Conservation (phyloP, 345 rosid genomes). For the Arabidopsis arenosa region DNA sequence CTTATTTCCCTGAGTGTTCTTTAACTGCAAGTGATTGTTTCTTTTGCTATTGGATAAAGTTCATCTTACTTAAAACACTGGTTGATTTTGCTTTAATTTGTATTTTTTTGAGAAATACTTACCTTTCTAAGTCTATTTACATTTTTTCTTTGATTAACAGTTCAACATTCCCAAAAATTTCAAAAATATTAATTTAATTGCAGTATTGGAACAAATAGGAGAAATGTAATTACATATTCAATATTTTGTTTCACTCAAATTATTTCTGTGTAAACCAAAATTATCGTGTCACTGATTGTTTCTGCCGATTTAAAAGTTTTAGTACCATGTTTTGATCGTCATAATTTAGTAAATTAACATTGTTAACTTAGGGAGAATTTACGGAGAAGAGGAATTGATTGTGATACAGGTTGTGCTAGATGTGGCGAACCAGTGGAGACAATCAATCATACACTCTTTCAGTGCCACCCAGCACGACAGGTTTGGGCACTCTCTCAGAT, state of each 20-base stretch:
- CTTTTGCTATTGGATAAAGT: slow-evolving; percentile 5
- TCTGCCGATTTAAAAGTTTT: not conserved
- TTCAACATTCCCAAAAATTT: not conserved
- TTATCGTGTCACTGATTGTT: not conserved
- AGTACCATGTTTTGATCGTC: not conserved
- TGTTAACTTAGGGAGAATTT: too few relatives aligned
- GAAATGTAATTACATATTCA: not conserved
- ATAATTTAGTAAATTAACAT: not conserved
- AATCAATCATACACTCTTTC: too few relatives aligned
- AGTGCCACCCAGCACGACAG: too few relatives aligned
- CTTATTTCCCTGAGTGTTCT: slow-evolving; percentile 8
- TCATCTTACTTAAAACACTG: slow-evolving; percentile 10
- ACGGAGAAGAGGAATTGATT: too few relatives aligned
- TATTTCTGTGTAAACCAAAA: not conserved
- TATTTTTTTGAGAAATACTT: not conserved
- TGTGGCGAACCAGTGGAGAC: too few relatives aligned
- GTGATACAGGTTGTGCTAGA: too few relatives aligned
- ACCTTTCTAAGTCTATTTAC: not conserved
- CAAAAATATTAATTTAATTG: not conserved
- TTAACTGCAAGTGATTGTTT: slow-evolving; percentile 22
- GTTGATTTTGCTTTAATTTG: slow-evolving; percentile 28
- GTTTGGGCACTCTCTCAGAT: too few relatives aligned
- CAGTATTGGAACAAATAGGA: not conserved
- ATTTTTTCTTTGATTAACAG: not conserved
- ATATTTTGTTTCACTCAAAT: not conserved